Percentiles rank a stretch among this genome's conserved stretches.
Evolutionary conservation across 1,139 yeast genomes (phyloP).

Genomic region (Pichia sp.): DNA sequence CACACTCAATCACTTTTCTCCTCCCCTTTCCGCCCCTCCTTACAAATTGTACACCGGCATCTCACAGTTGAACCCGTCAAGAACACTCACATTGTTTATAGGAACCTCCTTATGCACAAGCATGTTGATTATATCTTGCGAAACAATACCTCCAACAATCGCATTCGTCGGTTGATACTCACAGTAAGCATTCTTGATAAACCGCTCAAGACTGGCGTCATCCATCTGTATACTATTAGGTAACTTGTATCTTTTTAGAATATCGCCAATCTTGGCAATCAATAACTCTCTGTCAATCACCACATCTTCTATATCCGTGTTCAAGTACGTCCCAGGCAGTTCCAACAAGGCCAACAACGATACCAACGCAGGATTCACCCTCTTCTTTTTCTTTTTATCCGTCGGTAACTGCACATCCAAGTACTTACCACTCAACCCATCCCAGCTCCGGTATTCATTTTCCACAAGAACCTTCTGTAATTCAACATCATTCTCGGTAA

Average conservation of each 20-base stretch:
- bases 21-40: background rate
- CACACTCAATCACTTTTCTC: too few species aligned
- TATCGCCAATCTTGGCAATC: slow-evolving; percentile 26
- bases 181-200: slow-evolving; percentile 51
- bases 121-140: slow-evolving; percentile 86
- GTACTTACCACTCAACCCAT: slow-evolving; percentile 29
- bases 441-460: slow-evolving; percentile 48
- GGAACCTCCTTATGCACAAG: slow-evolving; percentile 77
- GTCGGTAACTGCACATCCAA: slow-evolving; percentile 36
- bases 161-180: slow-evolving; percentile 88
- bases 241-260: slow-evolving; percentile 36
- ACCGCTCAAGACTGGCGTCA: slow-evolving; percentile 37
- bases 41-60: slow-evolving; percentile 67
- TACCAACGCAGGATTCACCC: slow-evolving; percentile 60
- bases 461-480: slow-evolving; percentile 48
- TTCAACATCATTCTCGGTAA: slow-evolving; percentile 38
- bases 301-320: slow-evolving; percentile 23
- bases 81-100: slow-evolving; percentile 69
- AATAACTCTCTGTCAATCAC: slow-evolving; percentile 25
- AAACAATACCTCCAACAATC: slow-evolving; percentile 80
- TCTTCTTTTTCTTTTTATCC: slow-evolving; percentile 49
- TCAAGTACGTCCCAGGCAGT: slow-evolving; percentile 17
- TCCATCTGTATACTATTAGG: slow-evolving; percentile 32
- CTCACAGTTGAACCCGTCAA: slow-evolving; percentile 66
- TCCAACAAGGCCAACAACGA: slow-evolving; percentile 54